Conservation (phyloP, 345 rosid genomes). For the Mercurialis annua region DNA sequence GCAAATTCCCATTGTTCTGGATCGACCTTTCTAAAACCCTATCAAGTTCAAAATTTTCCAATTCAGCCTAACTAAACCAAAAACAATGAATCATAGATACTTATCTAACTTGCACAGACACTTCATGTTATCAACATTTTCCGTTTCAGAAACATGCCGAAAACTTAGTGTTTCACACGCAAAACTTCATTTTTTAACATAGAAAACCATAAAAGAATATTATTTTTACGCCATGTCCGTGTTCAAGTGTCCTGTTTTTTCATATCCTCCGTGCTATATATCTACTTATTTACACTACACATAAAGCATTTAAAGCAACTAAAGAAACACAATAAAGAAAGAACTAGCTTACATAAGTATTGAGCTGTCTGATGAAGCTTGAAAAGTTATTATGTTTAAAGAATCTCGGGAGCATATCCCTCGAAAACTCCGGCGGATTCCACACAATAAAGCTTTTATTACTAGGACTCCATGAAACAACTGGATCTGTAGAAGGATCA, state of each 20-base stretch:
- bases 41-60: slow-evolving; percentile 18
- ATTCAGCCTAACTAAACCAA: slow-evolving; percentile 3
- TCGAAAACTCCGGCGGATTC: slow-evolving; percentile 70
- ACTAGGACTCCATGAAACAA: slow-evolving; percentile 74
- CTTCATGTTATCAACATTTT: too few species aligned
- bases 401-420: slow-evolving; percentile 75
- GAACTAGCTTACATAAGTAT: slow-evolving; percentile 66
- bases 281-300: too few species aligned
- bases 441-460: slow-evolving; percentile 72
- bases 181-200: too few species aligned
- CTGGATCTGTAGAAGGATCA: slow-evolving; percentile 60
- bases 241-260: too few species aligned
- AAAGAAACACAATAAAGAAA: slow-evolving; percentile 2
- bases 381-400: slow-evolving; percentile 94
- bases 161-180: too few species aligned
- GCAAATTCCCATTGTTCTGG: slow-evolving; percentile 95
- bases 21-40: slow-evolving; percentile 88
- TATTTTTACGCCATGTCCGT: too few species aligned
- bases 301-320: neutral
- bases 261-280: too few species aligned
- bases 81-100: too few species aligned
- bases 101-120: too few species aligned
- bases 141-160: too few species aligned
- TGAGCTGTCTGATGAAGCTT: slow-evolving; percentile 95
- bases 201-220: too few species aligned